phyloP scores from a whole-genome alignment of 2,329 filamentous ascomycete species.

The Cryphonectria nitschkei region DNA sequence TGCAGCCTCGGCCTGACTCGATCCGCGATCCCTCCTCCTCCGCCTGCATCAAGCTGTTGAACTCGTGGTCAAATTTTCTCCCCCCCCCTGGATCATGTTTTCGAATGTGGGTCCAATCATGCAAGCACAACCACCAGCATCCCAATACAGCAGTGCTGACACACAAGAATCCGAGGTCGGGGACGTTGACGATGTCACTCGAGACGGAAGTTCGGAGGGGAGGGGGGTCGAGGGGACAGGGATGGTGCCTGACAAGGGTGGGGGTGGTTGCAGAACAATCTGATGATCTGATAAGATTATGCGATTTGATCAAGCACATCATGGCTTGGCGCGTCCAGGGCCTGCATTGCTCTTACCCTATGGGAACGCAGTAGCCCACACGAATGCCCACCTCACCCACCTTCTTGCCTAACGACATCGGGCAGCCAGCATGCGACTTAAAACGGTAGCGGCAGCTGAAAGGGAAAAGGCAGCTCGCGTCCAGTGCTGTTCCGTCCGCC shows the following conservation, averaged over 20 bases:
- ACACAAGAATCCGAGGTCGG: not conserved
- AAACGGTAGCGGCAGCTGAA: not conserved
- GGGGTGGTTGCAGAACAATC: not conserved
- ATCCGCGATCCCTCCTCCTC: not conserved
- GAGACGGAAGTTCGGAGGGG: not conserved
- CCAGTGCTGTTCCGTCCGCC: not conserved
- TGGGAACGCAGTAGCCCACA: not conserved
- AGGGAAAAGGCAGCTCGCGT: too few species aligned
- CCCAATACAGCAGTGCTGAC: not conserved
- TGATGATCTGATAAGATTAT: slow-evolving; percentile 13
- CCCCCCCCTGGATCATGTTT: not conserved
- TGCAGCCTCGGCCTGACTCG: not conserved
- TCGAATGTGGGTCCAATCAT: not conserved
- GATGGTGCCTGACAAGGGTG: not conserved
- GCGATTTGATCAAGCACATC: slow-evolving; percentile 1
- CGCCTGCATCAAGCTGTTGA: not conserved
- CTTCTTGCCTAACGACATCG: not conserved
- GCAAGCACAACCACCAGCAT: not conserved
- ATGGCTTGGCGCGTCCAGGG: slow-evolving; percentile 1
- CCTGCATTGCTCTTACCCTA: not conserved
- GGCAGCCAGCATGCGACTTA: not conserved
- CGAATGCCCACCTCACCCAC: not conserved
- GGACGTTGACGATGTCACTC: not conserved
- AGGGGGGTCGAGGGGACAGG: not conserved
- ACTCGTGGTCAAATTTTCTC: not conserved